These are phyloP conservation scores for Pestalotiopsis sp. DNA, from an alignment of 2,329 filamentous ascomycete genomes.

Conservation along the genomic window DNA sequence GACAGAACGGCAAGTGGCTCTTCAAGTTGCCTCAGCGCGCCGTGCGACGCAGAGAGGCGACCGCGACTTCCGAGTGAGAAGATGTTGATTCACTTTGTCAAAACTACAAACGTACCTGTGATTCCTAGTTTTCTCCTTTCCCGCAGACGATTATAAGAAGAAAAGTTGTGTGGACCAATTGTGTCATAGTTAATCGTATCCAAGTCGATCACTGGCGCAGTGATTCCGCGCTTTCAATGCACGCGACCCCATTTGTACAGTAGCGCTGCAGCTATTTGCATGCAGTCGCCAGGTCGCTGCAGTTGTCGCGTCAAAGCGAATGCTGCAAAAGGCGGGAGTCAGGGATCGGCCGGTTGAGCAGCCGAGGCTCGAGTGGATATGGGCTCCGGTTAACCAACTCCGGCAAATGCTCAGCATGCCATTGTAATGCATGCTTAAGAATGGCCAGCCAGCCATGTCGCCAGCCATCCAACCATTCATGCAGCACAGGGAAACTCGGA, in stretches of 20 bases:
- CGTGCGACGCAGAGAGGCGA: background rate
- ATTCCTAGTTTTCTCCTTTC: background rate
- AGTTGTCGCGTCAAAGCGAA: background rate
- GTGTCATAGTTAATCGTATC: background rate
- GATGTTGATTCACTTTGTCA: background rate
- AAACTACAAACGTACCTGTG: background rate
- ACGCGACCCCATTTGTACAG: background rate
- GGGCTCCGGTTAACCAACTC: background rate
- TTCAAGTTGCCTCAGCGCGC: slow-evolving; percentile 25
- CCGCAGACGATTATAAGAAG: background rate
- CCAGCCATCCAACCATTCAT: background rate
- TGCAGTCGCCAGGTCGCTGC: background rate
- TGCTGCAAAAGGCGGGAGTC: background rate
- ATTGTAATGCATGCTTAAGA: background rate
- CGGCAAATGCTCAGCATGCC: background rate
- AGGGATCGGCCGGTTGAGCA: background rate
- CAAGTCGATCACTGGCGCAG: background rate
- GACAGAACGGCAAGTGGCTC: slow-evolving; percentile 36
- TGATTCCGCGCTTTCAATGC: background rate
- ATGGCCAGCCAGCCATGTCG: background rate
- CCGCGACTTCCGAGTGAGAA: background rate
- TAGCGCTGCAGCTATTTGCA: background rate
- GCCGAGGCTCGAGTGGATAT: background rate
- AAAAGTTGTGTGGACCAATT: background rate
- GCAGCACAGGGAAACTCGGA: background rate